phyloP scores from a whole-genome alignment of 257 asterid genomes.

The Cordia subcordata region DNA sequence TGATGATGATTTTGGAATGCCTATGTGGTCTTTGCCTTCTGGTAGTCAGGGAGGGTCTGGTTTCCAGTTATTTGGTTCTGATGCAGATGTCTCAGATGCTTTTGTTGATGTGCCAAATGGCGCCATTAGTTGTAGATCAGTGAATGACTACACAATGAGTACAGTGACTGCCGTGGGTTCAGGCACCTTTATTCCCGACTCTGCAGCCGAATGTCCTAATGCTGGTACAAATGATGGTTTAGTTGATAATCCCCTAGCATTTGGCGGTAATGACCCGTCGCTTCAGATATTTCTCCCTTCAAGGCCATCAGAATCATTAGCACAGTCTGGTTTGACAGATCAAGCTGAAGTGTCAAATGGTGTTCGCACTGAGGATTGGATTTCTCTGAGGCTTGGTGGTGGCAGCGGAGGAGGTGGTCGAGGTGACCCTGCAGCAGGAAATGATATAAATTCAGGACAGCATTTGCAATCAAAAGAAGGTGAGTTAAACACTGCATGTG shows the following conservation, averaged over 20 bases:
- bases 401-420: conserved; percentile 48
- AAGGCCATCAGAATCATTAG: conserved; percentile 58
- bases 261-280: conserved; percentile 62
- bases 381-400: conserved; percentile 56
- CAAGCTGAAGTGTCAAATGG: conserved; percentile 64
- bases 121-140: conserved; percentile 47
- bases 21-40: conserved; percentile 74
- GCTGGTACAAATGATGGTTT: conserved; percentile 45
- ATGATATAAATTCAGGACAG: conserved; percentile 41
- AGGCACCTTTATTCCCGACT: conserved; percentile 42
- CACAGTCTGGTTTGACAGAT: conserved; percentile 49
- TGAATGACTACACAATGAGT: conserved; percentile 44
- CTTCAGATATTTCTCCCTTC: conserved; percentile 94
- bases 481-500: conserved; percentile 45
- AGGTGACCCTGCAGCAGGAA: conserved; percentile 37
- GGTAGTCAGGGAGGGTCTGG: conserved; percentile 63
- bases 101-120: conserved; percentile 57
- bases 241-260: conserved; percentile 68
- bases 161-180: conserved; percentile 51
- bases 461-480: conserved; percentile 45
- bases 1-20: conserved; percentile 67
- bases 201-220: conserved; percentile 34
- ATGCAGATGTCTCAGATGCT: conserved; percentile 59
- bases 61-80: conserved; percentile 82
- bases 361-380: conserved; percentile 70